These are phyloP conservation scores for Kurtzmaniella quercitrusa DNA, from an alignment of 1,139 yeast genomes.

Conservation along the genomic window DNA sequence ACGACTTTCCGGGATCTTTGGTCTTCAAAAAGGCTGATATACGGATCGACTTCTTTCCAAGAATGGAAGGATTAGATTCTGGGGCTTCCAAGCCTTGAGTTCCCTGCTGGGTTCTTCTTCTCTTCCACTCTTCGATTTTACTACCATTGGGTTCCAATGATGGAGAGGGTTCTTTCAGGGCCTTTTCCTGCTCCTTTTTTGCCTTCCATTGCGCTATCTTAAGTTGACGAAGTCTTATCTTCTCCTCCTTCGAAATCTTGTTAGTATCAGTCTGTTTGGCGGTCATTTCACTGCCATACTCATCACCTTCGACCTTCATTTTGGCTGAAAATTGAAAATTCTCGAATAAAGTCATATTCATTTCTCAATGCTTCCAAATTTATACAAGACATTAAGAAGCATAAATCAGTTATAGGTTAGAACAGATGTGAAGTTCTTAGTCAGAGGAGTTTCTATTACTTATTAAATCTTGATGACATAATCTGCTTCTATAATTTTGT, in stretches of 20 bases:
- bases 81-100: not conserved
- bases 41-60: not conserved
- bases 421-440: too few relatives aligned
- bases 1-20: not conserved
- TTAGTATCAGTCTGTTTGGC: conserved; percentile 4
- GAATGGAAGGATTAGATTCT: conserved; percentile 1
- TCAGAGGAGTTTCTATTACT: too few relatives aligned
- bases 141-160: conserved; percentile 10
- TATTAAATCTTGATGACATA: too few relatives aligned
- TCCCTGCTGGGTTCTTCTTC: conserved; percentile 17
- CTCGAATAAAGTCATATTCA: not conserved
- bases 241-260: conserved; percentile 26
- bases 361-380: too few relatives aligned
- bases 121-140: conserved; percentile 40
- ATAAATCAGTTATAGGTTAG: too few relatives aligned
- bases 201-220: conserved; percentile 39
- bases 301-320: not conserved
- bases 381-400: too few relatives aligned
- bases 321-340: not conserved
- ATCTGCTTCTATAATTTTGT: too few relatives aligned
- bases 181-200: conserved; percentile 25
- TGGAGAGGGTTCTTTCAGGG: not conserved
- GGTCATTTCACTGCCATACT: not conserved
- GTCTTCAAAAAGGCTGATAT: not conserved
- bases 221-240: conserved; percentile 33